A percentile compares a stretch with the other conserved stretches of the same genome.
phyloP scores from a whole-genome alignment of 2,329 filamentous ascomycete genomes.

The Sporothrix humicola region DNA sequence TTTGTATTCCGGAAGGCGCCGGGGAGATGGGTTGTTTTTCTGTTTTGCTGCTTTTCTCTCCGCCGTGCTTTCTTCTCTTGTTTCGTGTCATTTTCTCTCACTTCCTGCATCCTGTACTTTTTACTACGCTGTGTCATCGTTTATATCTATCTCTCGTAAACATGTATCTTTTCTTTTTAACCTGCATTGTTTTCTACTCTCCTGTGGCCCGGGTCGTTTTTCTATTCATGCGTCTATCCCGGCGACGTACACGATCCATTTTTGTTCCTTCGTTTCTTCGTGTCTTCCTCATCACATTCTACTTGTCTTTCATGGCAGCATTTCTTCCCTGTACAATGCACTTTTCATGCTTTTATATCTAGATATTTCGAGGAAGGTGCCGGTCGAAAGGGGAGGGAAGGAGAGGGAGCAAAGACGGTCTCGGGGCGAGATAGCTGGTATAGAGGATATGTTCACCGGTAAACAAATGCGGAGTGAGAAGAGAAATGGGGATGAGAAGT shows the following conservation, averaged over 20 bases:
- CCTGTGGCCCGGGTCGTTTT: neutral
- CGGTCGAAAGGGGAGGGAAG: neutral
- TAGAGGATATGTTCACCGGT: neutral
- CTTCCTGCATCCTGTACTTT: conserved; percentile 26
- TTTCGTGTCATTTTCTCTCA: neutral
- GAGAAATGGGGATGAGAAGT: neutral
- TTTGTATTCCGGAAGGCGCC: conserved; percentile 28
- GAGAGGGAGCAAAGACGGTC: too few relatives aligned
- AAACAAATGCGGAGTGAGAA: neutral
- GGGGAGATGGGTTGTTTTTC: conserved; percentile 19
- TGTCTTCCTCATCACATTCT: neutral
- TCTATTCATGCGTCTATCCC: neutral
- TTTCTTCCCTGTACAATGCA: neutral
- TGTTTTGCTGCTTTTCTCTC: conserved; percentile 23
- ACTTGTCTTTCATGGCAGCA: neutral
- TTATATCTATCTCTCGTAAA: conserved; percentile 29
- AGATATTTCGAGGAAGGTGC: neutral
- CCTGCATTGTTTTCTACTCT: neutral
- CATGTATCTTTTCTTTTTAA: conserved; percentile 14
- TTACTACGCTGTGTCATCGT: conserved; percentile 17
- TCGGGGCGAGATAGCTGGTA: neutral
- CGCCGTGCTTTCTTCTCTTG: neutral
- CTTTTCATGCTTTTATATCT: neutral
- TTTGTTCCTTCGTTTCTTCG: neutral
- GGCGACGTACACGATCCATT: neutral